phyloP scores from a whole-genome alignment of 805 yeast species.

The Saccharomyces mikatae region DNA sequence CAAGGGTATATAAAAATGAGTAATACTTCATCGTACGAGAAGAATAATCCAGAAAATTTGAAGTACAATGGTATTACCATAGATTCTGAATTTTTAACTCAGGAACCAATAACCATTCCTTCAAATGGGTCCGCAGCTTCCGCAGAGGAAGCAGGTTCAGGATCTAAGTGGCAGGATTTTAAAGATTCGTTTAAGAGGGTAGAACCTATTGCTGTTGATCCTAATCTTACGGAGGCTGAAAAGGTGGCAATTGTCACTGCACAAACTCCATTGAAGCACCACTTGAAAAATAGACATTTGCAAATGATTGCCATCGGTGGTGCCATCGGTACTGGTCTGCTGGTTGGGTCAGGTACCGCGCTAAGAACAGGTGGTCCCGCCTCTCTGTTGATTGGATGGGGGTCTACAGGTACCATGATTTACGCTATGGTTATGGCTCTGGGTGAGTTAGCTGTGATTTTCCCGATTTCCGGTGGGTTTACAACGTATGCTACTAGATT shows the following conservation, averaged over 20 bases:
- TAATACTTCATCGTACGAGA: background rate
- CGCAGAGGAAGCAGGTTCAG: background rate
- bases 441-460: conserved; percentile 53
- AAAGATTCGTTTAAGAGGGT: conserved; percentile 9
- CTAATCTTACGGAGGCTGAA: conserved; percentile 36
- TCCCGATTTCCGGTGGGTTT: conserved; percentile 59
- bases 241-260: conserved; percentile 40
- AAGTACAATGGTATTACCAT: background rate
- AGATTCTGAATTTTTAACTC: background rate
- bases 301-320: conserved; percentile 69
- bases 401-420: conserved; percentile 46
- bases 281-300: conserved; percentile 45
- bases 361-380: conserved; percentile 63
- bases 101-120: background rate
- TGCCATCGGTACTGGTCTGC: conserved; percentile 67
- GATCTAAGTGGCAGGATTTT: conserved; percentile 6
- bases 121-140: background rate
- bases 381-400: conserved; percentile 47
- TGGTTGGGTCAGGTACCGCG: conserved; percentile 63
- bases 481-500: conserved; percentile 54
- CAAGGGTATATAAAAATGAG: background rate
- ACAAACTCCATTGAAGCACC: conserved; percentile 48
- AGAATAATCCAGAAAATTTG: background rate
- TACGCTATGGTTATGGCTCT: conserved; percentile 53
- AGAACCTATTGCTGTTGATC: conserved; percentile 28